phyloP scores from a whole-genome alignment of 2,329 filamentous ascomycete species.

The Phaeosphaeriaceae sp. region DNA sequence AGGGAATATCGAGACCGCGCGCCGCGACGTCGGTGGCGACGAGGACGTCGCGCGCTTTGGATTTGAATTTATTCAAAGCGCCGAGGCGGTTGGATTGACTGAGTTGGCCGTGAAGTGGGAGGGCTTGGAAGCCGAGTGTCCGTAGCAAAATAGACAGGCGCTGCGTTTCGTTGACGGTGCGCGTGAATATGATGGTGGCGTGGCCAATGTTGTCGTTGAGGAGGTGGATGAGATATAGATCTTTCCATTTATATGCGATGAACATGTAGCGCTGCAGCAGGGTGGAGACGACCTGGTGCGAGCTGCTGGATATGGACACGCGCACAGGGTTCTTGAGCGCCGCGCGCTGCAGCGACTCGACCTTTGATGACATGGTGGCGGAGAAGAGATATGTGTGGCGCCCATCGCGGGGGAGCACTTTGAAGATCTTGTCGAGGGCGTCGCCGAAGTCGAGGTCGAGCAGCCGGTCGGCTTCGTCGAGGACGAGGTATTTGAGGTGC shows the following conservation, averaged over 20 bases:
- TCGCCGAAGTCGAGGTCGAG: conserved; percentile 95
- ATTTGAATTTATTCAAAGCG: conserved; percentile 87
- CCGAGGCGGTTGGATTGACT: conserved; percentile 86
- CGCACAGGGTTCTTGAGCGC: conserved; percentile 83
- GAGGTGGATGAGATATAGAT: conserved; percentile 85
- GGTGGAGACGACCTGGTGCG: conserved; percentile 90
- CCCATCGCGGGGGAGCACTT: conserved; percentile 71
- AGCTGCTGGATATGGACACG: conserved; percentile 80
- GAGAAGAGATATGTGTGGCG: conserved; percentile 82
- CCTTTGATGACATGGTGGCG: conserved; percentile 91
- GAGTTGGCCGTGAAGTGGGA: conserved; percentile 91
- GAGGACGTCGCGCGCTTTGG: conserved; percentile 81
- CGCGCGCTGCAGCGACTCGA: conserved; percentile 90
- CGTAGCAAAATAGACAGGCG: conserved; percentile 83
- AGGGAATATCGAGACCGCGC: conserved; percentile 89
- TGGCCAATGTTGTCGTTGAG: conserved; percentile 88
- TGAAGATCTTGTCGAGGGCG: conserved; percentile 90
- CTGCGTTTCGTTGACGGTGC: conserved; percentile 91
- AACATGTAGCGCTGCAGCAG: conserved; percentile 87
- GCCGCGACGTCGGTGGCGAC: conserved; percentile 95
- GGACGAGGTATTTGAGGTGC: conserved; percentile 84
- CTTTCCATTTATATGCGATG: conserved; percentile 78
- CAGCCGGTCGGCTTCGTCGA: conserved; percentile 92
- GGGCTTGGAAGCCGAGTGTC: conserved; percentile 84
- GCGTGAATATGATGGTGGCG: conserved; percentile 86